These are phyloP conservation scores for Dictyostelium firmibasis DNA, from an alignment of 78 protist genomes.

Conservation along the genomic window DNA sequence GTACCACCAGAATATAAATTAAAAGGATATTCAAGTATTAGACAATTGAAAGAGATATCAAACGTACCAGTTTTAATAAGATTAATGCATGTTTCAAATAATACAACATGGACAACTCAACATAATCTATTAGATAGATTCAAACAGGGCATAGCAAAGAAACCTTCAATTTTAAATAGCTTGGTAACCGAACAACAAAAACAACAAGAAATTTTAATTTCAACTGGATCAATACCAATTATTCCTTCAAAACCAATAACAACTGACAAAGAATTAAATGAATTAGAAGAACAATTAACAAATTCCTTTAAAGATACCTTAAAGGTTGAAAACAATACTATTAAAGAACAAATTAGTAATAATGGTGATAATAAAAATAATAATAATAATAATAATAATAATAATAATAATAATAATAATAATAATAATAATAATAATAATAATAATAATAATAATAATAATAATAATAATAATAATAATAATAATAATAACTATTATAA, in stretches of 20 bases:
- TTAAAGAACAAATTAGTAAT: neutral
- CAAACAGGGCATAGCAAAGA: constrained; percentile 13
- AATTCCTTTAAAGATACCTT: constrained; percentile 30
- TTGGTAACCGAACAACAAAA: neutral
- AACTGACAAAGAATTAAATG: neutral
- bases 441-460: neutral
- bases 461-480: neutral
- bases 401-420: constrained; percentile 30
- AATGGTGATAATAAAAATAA: too few species aligned
- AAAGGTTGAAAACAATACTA: neutral
- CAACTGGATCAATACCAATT: neutral
- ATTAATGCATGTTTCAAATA: constrained; percentile 19
- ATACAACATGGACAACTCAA: constrained; percentile 38
- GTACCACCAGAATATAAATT: constrained; percentile 32
- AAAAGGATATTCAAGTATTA: neutral
- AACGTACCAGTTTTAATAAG: constrained; percentile 38
- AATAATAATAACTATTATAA: neutral
- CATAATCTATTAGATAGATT: constrained; percentile 44
- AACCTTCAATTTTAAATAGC: neutral
- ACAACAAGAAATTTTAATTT: neutral
- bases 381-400: neutral
- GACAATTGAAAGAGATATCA: constrained; percentile 51
- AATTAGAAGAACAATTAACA: constrained; percentile 10
- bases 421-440: neutral
- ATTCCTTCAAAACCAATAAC: neutral